Evolutionary conservation across 1,139 yeast genomes (phyloP).

Genomic region (Magnusiomyces tetraspermus): DNA sequence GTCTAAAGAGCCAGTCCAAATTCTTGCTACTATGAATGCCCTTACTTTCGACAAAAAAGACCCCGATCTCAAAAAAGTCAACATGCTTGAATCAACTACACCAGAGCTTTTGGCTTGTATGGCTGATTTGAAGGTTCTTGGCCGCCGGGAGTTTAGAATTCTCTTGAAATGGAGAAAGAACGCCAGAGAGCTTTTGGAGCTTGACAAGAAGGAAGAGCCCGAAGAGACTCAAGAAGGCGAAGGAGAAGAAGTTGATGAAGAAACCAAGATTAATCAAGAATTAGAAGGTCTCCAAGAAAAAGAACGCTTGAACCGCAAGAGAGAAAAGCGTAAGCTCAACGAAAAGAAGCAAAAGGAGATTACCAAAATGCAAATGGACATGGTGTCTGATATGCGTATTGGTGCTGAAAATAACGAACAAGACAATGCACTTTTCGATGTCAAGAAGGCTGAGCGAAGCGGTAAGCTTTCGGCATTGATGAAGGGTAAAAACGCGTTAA

Average conservation of each 20-base stretch:
- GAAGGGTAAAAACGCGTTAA: slow-evolving; percentile 74
- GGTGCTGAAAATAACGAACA: slow-evolving; percentile 94
- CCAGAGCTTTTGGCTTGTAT: slow-evolving; percentile 72
- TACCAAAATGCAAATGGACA: slow-evolving; percentile 88
- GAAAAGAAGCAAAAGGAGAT: slow-evolving; percentile 84
- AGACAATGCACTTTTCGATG: slow-evolving; percentile 69
- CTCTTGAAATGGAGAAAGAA: slow-evolving; percentile 81
- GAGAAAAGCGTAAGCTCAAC: slow-evolving; percentile 74
- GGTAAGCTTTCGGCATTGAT: slow-evolving; percentile 68
- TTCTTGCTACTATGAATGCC: slow-evolving; percentile 53
- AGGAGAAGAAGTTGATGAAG: slow-evolving; percentile 75
- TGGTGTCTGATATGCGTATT: slow-evolving; percentile 86
- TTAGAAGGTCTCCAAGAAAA: slow-evolving; percentile 62
- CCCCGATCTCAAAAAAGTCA: slow-evolving; percentile 62
- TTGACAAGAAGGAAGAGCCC: slow-evolving; percentile 33
- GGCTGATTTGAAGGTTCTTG: slow-evolving; percentile 85
- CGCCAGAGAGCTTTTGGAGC: slow-evolving; percentile 68
- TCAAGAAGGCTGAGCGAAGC: slow-evolving; percentile 74
- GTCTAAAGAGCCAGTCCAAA: slow-evolving; percentile 73
- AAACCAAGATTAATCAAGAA: slow-evolving; percentile 81
- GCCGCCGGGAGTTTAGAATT: slow-evolving; percentile 82
- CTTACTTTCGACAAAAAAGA: slow-evolving; percentile 45
- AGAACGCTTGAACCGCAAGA: slow-evolving; percentile 57
- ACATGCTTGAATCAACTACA: slow-evolving; percentile 65
- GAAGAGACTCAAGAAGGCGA: slow-evolving; percentile 33